Conservation (phyloP, 352 stramenopile genomes). For the Phytophthora sp. region DNA sequence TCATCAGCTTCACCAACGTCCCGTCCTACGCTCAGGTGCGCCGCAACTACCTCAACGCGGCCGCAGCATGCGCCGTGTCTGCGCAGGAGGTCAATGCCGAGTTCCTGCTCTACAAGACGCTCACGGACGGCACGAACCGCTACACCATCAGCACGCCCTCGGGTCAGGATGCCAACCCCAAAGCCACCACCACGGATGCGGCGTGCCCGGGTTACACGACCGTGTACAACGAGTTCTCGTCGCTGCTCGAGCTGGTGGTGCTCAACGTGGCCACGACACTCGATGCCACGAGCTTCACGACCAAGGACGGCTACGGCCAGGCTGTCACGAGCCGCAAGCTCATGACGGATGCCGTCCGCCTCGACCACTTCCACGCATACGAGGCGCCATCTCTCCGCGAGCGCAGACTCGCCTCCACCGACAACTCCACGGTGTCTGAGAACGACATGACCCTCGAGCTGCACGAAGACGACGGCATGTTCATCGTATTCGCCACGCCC, state of each 20-base stretch:
- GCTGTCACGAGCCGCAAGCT: constrained; percentile 51
- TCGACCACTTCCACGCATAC: constrained; percentile 75
- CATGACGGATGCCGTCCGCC: constrained; percentile 55
- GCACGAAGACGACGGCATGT: constrained; percentile 67
- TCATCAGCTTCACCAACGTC: constrained; percentile 72
- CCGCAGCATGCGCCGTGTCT: constrained; percentile 56
- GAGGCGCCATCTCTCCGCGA: constrained; percentile 32
- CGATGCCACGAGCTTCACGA: constrained; percentile 50
- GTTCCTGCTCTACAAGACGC: constrained; percentile 63
- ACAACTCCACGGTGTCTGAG: neutral
- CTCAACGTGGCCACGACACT: constrained; percentile 46
- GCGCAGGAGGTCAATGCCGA: constrained; percentile 26
- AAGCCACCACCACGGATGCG: constrained; percentile 31
- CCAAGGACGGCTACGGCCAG: constrained; percentile 44
- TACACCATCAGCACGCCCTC: constrained; percentile 75
- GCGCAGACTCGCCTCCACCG: constrained; percentile 15
- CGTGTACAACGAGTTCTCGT: constrained; percentile 49
- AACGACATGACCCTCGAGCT: constrained; percentile 55
- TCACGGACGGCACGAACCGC: constrained; percentile 67
- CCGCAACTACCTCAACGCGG: constrained; percentile 50
- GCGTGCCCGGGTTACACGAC: constrained; percentile 47
- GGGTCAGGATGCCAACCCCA: constrained; percentile 40
- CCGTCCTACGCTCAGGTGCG: constrained; percentile 51
- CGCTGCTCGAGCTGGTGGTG: constrained; percentile 55
- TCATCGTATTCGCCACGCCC: constrained; percentile 61